Evolutionary conservation across 2,329 filamentous ascomycete species (phyloP).

Genomic region (Colletotrichum nymphaeae): DNA sequence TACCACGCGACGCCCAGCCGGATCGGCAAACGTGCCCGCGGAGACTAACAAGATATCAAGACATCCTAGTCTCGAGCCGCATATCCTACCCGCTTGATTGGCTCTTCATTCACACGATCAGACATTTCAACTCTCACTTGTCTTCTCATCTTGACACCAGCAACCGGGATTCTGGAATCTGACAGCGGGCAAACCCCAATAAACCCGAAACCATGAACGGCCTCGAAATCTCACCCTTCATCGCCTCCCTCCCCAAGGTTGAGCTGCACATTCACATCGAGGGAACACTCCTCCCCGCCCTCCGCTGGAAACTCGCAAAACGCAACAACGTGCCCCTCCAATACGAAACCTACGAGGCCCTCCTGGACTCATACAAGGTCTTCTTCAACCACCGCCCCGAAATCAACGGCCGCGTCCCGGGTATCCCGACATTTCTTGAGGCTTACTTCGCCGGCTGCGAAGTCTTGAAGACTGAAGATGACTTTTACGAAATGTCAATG

Average conservation of each 20-base stretch:
- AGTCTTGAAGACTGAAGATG: conserved; percentile 71
- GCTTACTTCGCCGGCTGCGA: conserved; percentile 84
- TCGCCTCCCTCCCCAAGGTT: conserved; percentile 78
- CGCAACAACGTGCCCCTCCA: conserved; percentile 73
- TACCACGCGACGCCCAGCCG: background rate
- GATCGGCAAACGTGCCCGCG: background rate
- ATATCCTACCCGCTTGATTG: background rate
- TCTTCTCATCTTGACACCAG: background rate
- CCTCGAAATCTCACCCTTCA: conserved; percentile 56
- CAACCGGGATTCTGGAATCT: background rate
- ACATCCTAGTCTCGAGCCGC: background rate
- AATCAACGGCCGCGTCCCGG: conserved; percentile 46
- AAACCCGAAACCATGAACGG: conserved; percentile 40
- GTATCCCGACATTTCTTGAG: conserved; percentile 67
- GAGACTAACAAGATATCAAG: background rate
- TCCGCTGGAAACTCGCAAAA: conserved; percentile 76
- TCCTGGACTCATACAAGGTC: conserved; percentile 69
- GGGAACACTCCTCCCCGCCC: conserved; percentile 75
- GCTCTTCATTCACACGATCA: background rate
- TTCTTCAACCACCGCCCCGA: conserved; percentile 51
- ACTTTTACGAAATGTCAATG: conserved; percentile 80
- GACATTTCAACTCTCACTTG: background rate
- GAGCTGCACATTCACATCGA: conserved; percentile 87
- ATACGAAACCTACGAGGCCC: conserved; percentile 69
- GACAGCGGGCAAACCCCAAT: background rate